Evolutionary conservation across 768 basidiomycete species (phyloP).

Genomic region (Boletus eberwhitei): DNA sequence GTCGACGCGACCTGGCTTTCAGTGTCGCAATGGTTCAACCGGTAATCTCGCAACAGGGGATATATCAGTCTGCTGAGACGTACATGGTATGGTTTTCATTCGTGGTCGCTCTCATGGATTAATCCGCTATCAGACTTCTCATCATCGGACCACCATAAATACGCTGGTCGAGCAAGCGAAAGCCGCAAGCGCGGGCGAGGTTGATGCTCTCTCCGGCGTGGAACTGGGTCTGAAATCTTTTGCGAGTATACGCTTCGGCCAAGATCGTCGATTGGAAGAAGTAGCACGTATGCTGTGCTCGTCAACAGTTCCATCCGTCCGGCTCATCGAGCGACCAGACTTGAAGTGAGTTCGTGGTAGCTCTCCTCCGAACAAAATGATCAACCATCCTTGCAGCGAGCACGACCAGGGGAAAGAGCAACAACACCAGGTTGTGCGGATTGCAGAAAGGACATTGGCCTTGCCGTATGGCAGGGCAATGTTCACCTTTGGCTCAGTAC

Average conservation of each 20-base stretch:
- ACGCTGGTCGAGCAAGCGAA: constrained; percentile 51
- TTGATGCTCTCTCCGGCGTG: constrained; percentile 62
- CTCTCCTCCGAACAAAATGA: background rate
- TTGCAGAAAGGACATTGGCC: constrained; percentile 87
- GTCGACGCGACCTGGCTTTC: constrained; percentile 31
- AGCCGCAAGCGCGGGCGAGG: constrained; percentile 49
- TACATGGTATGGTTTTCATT: constrained; percentile 25
- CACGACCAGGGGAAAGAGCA: constrained; percentile 85
- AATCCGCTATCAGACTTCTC: constrained; percentile 42
- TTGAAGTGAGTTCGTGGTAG: constrained; percentile 50
- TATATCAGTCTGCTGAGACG: constrained; percentile 31
- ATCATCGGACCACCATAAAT: constrained; percentile 48
- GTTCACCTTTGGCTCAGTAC: constrained; percentile 85
- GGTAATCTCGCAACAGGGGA: constrained; percentile 26
- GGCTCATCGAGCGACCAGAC: constrained; percentile 63
- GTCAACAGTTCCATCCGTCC: constrained; percentile 64
- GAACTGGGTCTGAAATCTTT: constrained; percentile 72
- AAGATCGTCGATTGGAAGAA: constrained; percentile 87
- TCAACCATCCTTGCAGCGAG: constrained; percentile 52
- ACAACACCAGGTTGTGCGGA: constrained; percentile 72
- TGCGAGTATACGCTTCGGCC: constrained; percentile 82
- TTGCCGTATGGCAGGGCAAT: constrained; percentile 87
- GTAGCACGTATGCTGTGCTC: constrained; percentile 90
- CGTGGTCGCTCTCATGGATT: background rate
- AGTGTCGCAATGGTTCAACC: constrained; percentile 33